Evolutionary conservation across 2,329 filamentous ascomycete genomes (phyloP).

Genomic region (Akanthomyces dipterigenus): DNA sequence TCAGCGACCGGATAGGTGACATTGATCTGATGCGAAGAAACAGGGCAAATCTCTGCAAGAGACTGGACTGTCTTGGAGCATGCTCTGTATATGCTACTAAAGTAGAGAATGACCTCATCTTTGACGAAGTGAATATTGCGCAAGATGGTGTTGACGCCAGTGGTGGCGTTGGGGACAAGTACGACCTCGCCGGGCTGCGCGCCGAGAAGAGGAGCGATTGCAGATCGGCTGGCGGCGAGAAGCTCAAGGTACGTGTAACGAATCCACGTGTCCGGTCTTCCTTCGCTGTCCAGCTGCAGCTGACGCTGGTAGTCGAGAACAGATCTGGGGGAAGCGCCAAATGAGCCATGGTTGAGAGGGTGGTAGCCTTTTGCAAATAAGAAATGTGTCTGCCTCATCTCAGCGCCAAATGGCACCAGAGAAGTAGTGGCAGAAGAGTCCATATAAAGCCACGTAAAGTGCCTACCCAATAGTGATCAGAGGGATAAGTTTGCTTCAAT

Average conservation of each 20-base stretch:
- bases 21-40: constrained; percentile 38
- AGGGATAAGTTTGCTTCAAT: no score
- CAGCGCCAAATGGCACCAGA: constrained; percentile 17
- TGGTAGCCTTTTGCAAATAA: constrained; percentile 25
- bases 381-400: constrained; percentile 26
- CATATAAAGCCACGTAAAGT: not conserved
- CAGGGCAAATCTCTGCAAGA: constrained; percentile 49
- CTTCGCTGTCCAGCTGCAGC: constrained; percentile 52
- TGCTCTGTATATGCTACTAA: constrained; percentile 60
- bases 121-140: constrained; percentile 54
- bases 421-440: not conserved
- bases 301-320: constrained; percentile 47
- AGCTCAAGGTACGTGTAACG: constrained; percentile 49
- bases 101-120: constrained; percentile 61
- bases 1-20: constrained; percentile 55
- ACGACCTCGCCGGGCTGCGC: constrained; percentile 54
- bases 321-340: constrained; percentile 55
- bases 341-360: constrained; percentile 48
- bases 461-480: no score
- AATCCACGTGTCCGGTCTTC: constrained; percentile 58
- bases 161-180: constrained; percentile 66
- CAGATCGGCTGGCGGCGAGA: constrained; percentile 50
- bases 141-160: constrained; percentile 59
- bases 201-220: constrained; percentile 54
- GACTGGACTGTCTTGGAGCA: constrained; percentile 58